Percentiles rank a stretch among this genome's conserved stretches.
phyloP scores from a whole-genome alignment of 83 land plant species.

The Isoetes engelmannii region DNA sequence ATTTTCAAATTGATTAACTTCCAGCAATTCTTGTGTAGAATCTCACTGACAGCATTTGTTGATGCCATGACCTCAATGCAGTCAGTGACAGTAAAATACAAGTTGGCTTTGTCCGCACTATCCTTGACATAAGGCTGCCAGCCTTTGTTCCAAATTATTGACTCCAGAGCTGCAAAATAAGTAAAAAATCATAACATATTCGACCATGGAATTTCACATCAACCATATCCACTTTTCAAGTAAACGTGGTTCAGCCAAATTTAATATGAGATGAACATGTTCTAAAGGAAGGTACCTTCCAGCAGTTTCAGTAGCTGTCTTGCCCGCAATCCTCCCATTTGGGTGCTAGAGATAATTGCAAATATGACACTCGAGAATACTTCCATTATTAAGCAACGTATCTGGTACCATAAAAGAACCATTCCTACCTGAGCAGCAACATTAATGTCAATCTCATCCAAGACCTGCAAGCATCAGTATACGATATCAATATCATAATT shows the following conservation, averaged over 20 bases:
- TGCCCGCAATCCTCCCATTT: constrained; percentile 56
- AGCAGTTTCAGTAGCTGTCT: constrained; percentile 34
- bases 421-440: constrained; percentile 63
- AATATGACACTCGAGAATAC: not conserved
- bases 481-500: not conserved
- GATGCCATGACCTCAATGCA: no score
- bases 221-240: not conserved
- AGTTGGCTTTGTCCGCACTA: no score
- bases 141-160: constrained; percentile 57
- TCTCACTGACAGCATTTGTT: no score
- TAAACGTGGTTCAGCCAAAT: not conserved
- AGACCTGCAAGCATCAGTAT: constrained; percentile 37
- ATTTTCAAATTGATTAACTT: no score
- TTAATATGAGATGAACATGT: not conserved
- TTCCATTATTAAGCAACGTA: not conserved
- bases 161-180: constrained; percentile 40
- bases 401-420: not conserved
- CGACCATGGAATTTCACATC: not conserved
- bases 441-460: constrained; percentile 78
- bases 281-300: constrained; percentile 35
- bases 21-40: no score
- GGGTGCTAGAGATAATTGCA: constrained; percentile 66
- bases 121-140: constrained; percentile 53
- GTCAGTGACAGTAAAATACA: no score
- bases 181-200: not conserved